Evolutionary conservation across 2,329 filamentous ascomycete species (phyloP).

Genomic region (Thermoascus crustaceus): DNA sequence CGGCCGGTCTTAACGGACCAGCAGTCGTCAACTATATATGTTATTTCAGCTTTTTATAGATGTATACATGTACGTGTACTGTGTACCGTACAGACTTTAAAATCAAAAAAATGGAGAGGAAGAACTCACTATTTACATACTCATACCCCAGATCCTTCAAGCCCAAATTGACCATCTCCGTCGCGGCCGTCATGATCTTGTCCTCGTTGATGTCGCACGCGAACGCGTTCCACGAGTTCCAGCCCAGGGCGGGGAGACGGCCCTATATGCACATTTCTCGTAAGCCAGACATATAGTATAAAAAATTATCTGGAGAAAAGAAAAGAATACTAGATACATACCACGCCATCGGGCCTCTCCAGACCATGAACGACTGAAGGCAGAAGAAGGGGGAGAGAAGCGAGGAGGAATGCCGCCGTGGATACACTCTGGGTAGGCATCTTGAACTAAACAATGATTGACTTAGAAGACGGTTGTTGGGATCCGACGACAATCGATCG

Average conservation of each 20-base stretch:
- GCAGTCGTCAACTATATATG: slow-evolving; percentile 49
- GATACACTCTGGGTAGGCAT: slow-evolving; percentile 3
- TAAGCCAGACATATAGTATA: no score
- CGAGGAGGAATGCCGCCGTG: slow-evolving; percentile 10
- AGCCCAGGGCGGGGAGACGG: slow-evolving; percentile 31
- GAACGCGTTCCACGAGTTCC: slow-evolving; percentile 42
- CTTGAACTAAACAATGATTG: no score
- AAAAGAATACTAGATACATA: no score
- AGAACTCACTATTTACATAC: slow-evolving; percentile 35
- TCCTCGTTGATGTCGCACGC: slow-evolving; percentile 41
- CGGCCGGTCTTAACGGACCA: slow-evolving; percentile 43
- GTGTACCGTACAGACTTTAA: not conserved
- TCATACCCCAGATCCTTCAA: slow-evolving; percentile 43
- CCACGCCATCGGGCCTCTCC: slow-evolving; percentile 21
- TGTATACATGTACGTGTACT: no score
- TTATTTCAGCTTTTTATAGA: no score
- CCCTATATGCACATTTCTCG: slow-evolving; percentile 16
- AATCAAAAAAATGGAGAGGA: not conserved
- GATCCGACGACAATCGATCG: no score
- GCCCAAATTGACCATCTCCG: slow-evolving; percentile 38
- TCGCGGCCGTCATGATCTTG: slow-evolving; percentile 40
- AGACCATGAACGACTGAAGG: no score
- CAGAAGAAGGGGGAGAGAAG: slow-evolving; percentile 12
- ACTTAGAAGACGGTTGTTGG: no score
- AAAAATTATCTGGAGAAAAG: not conserved